Evolutionary conservation across 148 eudicot species (phyloP).

Genomic region (Spergularia bocconei): DNA sequence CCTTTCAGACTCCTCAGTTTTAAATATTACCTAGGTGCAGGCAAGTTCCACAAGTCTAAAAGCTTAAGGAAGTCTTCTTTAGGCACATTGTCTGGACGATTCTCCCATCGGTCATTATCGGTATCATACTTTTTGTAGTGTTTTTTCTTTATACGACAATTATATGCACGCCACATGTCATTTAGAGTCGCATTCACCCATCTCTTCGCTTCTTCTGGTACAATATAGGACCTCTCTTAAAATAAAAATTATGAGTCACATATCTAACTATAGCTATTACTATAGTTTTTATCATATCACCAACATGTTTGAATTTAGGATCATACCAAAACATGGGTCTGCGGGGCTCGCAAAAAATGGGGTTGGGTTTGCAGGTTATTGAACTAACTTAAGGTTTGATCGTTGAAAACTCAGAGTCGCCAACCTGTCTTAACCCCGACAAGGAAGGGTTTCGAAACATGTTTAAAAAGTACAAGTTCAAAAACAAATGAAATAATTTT

Average conservation of each 20-base stretch:
- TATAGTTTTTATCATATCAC: not conserved
- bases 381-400: too few species aligned
- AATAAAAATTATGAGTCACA: not conserved
- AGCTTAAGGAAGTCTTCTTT: not conserved
- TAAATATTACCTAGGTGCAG: not conserved
- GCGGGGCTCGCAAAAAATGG: too few species aligned
- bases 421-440: too few species aligned
- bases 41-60: not conserved
- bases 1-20: too few species aligned
- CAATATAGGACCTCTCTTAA: not conserved
- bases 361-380: too few species aligned
- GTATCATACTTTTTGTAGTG: not conserved
- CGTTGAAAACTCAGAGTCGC: too few species aligned
- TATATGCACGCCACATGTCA: not conserved
- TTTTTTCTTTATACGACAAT: too few species aligned
- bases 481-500: too few species aligned
- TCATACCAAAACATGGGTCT: not conserved
- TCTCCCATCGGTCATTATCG: not conserved
- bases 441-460: too few species aligned
- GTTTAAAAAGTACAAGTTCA: too few species aligned
- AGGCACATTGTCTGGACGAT: not conserved
- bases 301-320: too few species aligned
- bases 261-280: not conserved
- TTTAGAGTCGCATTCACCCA: constrained; percentile 5
- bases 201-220: not conserved